Conservation (phyloP, 768 basidiomycete genomes). For the Lactarius deliciosus region DNA sequence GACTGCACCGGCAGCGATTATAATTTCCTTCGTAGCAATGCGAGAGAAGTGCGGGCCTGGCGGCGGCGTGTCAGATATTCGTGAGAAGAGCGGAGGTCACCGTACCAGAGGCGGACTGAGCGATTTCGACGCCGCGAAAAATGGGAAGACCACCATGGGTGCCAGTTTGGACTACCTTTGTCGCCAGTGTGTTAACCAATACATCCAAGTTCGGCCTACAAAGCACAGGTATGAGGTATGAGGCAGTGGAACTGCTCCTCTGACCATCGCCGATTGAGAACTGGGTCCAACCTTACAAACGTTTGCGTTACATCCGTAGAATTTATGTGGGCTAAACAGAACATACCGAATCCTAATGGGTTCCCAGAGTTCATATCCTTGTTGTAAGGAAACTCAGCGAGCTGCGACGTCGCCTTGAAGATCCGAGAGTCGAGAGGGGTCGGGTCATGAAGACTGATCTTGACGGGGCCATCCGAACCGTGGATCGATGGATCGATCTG, state of each 20-base stretch:
- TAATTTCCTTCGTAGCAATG: conserved; percentile 13
- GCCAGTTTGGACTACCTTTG: neutral
- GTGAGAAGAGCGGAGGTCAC: neutral
- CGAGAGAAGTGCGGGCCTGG: conserved; percentile 24
- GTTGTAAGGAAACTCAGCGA: neutral
- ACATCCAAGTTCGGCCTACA: neutral
- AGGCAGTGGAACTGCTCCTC: too few species aligned
- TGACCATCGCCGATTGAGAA: too few species aligned
- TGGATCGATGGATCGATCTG: conserved; percentile 32
- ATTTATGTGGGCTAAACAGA: too few species aligned
- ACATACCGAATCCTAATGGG: neutral
- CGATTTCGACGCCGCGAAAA: neutral
- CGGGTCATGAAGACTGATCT: conserved; percentile 28
- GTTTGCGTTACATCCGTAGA: neutral
- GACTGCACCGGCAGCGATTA: conserved; percentile 25
- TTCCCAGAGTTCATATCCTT: too few species aligned
- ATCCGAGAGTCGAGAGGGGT: neutral
- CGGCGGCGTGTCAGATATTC: neutral
- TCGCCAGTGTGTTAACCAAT: neutral
- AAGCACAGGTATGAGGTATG: conserved; percentile 1
- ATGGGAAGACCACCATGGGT: neutral
- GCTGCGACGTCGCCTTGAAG: conserved; percentile 22
- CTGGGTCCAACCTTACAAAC: too few species aligned
- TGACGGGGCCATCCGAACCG: conserved; percentile 30
- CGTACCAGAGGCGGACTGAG: neutral